Evolutionary conservation across 352 stramenopile genomes (phyloP).

Genomic region (Pythium brassicae): DNA sequence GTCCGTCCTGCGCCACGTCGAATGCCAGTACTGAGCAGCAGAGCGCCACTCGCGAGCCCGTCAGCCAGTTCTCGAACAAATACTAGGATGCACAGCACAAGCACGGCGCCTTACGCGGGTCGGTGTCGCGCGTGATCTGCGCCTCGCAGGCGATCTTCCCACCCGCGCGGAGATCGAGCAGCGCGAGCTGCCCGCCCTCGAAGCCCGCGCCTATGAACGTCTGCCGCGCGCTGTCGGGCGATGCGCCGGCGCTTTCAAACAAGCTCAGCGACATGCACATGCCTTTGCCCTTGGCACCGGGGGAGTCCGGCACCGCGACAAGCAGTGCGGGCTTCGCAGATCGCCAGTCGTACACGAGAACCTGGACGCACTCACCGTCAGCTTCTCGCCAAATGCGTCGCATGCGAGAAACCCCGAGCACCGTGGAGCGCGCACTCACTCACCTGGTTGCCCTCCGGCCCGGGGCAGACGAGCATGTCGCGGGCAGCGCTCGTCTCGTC

Average conservation of each 20-base stretch:
- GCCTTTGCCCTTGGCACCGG: slow-evolving; percentile 22
- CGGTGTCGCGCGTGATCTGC: slow-evolving; percentile 35
- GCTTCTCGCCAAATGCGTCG: no score
- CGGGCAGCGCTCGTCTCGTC: slow-evolving; percentile 3
- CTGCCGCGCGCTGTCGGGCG: slow-evolving; percentile 5
- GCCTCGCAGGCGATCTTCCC: slow-evolving; percentile 47
- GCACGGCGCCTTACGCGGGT: slow-evolving; percentile 50
- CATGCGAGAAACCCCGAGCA: no score
- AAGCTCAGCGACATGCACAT: slow-evolving; percentile 35
- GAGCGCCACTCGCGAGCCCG: neutral
- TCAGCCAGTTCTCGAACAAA: neutral
- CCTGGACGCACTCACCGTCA: no score
- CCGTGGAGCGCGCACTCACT: no score
- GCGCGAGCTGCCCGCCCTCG: slow-evolving; percentile 64
- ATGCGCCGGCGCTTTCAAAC: slow-evolving; percentile 14
- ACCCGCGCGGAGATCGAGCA: slow-evolving; percentile 55
- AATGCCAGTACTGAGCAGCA: slow-evolving; percentile 55
- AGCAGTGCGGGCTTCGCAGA: slow-evolving; percentile 21
- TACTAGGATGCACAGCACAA: neutral
- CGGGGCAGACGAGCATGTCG: slow-evolving; percentile 38
- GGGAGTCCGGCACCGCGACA: slow-evolving; percentile 23
- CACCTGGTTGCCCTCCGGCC: slow-evolving; percentile 25
- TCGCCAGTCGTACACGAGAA: slow-evolving; percentile 49
- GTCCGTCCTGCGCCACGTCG: slow-evolving; percentile 51
- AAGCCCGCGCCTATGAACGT: slow-evolving; percentile 58